phyloP scores from a whole-genome alignment of 345 rosid genomes.

The Eucalyptus sp. region DNA sequence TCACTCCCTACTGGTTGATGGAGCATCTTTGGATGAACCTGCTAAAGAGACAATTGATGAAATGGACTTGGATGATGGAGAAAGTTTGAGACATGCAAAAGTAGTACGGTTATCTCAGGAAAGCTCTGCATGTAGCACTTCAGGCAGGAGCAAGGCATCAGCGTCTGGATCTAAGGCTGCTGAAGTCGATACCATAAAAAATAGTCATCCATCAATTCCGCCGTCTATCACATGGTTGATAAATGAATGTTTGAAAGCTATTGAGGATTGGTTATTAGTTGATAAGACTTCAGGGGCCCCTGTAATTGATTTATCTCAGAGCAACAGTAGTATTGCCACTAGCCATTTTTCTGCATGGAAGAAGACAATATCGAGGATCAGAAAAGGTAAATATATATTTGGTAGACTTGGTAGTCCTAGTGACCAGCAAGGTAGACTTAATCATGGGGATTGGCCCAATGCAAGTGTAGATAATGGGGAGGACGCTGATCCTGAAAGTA shows the following conservation, averaged over 20 bases:
- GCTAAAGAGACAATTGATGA: conserved; percentile 23
- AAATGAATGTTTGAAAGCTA: conserved; percentile 61
- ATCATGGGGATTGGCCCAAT: conserved; percentile 8
- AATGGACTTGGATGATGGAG: conserved; percentile 34
- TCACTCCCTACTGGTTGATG: conserved; percentile 67
- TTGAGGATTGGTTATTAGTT: conserved; percentile 57
- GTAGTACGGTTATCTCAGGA: conserved; percentile 72
- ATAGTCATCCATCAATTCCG: conserved; percentile 29
- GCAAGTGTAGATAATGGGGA: conserved; percentile 26
- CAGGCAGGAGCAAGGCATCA: conserved; percentile 31
- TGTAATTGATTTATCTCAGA: conserved; percentile 11
- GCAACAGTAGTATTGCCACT: conserved; percentile 13
- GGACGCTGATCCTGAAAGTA: conserved; percentile 15
- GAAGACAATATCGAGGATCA: conserved; percentile 39
- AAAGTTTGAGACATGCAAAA: conserved; percentile 62
- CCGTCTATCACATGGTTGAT: conserved; percentile 44
- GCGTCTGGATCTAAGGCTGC: conserved; percentile 14
- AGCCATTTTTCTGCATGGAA: conserved; percentile 42
- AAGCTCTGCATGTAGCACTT: conserved; percentile 51
- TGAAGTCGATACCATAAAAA: conserved; percentile 18
- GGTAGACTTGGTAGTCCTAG: conserved; percentile 41
- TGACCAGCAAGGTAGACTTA: conserved; percentile 19
- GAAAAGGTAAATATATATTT: conserved; percentile 41
- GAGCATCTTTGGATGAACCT: conserved; percentile 49
- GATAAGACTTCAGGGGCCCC: conserved; percentile 31